Percentiles rank a stretch among this genome's conserved stretches.
Conservation (phyloP, 2,329 filamentous ascomycete species). For the Paecilomyces fulvus region DNA sequence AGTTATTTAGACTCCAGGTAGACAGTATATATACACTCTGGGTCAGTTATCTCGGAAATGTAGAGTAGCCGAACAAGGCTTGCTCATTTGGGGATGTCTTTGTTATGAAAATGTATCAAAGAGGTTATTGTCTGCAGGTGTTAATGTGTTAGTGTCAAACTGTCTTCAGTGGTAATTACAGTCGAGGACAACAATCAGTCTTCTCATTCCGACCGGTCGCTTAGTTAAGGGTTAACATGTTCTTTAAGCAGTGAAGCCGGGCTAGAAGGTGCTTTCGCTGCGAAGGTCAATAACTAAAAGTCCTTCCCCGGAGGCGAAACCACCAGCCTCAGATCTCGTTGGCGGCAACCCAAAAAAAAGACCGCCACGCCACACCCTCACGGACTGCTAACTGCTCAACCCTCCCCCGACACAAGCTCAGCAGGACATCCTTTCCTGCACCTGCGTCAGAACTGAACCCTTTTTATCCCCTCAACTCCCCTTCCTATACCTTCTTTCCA, state of each 20-base stretch:
- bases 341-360: neutral
- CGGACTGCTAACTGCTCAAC: neutral
- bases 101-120: too few species aligned
- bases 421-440: neutral
- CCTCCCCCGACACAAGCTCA: neutral
- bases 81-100: too few species aligned
- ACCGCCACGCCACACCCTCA: neutral
- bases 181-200: neutral
- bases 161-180: too few species aligned
- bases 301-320: neutral
- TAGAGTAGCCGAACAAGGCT: too few species aligned
- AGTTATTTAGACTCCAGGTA: too few species aligned
- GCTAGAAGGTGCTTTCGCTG: neutral
- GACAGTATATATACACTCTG: too few species aligned
- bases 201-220: neutral
- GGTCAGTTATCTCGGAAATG: too few species aligned
- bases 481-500: neutral
- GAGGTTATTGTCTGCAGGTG: too few species aligned
- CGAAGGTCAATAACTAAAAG: too few species aligned
- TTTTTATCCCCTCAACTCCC: neutral
- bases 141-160: too few species aligned
- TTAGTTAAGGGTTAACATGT: neutral
- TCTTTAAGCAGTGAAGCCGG: neutral
- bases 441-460: neutral
- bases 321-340: neutral